phyloP scores from a whole-genome alignment of 116 monocot species.

The Cymodocea nodosa region DNA sequence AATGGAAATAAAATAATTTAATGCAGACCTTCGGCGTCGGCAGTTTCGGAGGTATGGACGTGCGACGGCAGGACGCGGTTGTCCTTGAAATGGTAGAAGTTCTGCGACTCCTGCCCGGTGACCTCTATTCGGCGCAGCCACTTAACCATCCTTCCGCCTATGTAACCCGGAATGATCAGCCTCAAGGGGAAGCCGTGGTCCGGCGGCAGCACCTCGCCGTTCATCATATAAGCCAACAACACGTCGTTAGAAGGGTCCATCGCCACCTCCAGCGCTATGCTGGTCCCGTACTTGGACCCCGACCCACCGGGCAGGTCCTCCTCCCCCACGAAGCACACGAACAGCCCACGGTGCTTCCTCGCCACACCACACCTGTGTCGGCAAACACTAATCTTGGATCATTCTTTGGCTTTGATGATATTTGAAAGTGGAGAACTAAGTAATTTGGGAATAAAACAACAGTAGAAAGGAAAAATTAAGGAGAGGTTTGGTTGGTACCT shows the following conservation, averaged over 20 bases:
- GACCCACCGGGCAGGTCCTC: slow-evolving; percentile 88
- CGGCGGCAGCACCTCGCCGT: slow-evolving; percentile 69
- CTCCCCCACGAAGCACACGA: slow-evolving; percentile 89
- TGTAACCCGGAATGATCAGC: slow-evolving; percentile 78
- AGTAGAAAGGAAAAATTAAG: background rate
- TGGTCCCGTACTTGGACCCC: slow-evolving; percentile 86
- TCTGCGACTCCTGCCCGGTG: slow-evolving; percentile 40
- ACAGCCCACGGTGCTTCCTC: slow-evolving; percentile 4
- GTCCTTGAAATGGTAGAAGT: slow-evolving; percentile 68
- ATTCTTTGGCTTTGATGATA: too few relatives aligned
- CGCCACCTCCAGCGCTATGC: slow-evolving; percentile 59
- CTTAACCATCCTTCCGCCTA: slow-evolving; percentile 95
- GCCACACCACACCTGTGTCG: slow-evolving; percentile 38
- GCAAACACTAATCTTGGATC: too few relatives aligned
- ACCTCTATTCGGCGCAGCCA: slow-evolving; percentile 77
- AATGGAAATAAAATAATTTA: too few relatives aligned
- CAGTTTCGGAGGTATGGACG: slow-evolving; percentile 64
- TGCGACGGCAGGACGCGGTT: slow-evolving; percentile 75
- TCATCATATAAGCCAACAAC: slow-evolving; percentile 86
- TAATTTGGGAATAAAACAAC: too few relatives aligned
- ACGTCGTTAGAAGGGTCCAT: slow-evolving; percentile 78
- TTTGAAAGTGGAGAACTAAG: too few relatives aligned
- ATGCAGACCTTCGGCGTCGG: slow-evolving; percentile 56
- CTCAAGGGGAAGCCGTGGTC: slow-evolving; percentile 89
- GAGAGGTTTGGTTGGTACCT: slow-evolving; percentile 4